These are phyloP conservation scores for Casuarina glauca DNA, from an alignment of 306 rosid species.

Conservation along the genomic window DNA sequence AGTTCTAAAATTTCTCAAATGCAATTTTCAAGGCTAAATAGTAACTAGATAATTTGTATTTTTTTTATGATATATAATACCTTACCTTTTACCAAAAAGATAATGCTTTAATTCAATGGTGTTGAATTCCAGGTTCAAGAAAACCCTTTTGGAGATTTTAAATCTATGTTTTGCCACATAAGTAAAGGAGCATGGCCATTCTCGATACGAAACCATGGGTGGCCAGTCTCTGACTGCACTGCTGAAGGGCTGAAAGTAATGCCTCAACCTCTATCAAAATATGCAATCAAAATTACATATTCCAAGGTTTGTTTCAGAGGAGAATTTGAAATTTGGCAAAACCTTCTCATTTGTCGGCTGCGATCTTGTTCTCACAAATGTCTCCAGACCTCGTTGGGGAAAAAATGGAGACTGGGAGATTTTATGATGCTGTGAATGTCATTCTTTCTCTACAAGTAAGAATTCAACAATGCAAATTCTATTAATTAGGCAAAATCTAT, in stretches of 20 bases:
- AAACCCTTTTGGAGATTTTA: too few relatives aligned
- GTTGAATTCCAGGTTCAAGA: too few relatives aligned
- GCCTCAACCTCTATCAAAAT: background rate
- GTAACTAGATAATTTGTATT: too few relatives aligned
- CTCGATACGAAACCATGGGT: constrained; percentile 50
- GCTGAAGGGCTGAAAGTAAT: constrained; percentile 64
- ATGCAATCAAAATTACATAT: background rate
- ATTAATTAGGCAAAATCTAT: too few relatives aligned
- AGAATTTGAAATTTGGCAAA: background rate
- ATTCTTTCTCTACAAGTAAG: too few relatives aligned
- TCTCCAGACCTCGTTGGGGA: constrained; percentile 28
- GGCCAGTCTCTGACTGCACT: constrained; percentile 68
- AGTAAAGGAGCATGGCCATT: constrained; percentile 64
- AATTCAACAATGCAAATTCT: too few relatives aligned
- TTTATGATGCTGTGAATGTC: too few relatives aligned
- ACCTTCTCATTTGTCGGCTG: constrained; percentile 23
- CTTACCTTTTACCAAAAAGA: background rate
- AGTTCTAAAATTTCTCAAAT: too few relatives aligned
- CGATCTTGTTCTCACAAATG: constrained; percentile 54
- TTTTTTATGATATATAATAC: too few relatives aligned
- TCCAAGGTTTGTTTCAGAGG: background rate
- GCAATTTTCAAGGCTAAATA: too few relatives aligned
- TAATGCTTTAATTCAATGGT: too few relatives aligned
- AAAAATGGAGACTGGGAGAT: constrained; percentile 18
- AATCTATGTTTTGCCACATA: constrained; percentile 46